These are phyloP conservation scores for Erythrobasidium hasegawianum DNA, from an alignment of 1,284 basidiomycete genomes.

Conservation along the genomic window DNA sequence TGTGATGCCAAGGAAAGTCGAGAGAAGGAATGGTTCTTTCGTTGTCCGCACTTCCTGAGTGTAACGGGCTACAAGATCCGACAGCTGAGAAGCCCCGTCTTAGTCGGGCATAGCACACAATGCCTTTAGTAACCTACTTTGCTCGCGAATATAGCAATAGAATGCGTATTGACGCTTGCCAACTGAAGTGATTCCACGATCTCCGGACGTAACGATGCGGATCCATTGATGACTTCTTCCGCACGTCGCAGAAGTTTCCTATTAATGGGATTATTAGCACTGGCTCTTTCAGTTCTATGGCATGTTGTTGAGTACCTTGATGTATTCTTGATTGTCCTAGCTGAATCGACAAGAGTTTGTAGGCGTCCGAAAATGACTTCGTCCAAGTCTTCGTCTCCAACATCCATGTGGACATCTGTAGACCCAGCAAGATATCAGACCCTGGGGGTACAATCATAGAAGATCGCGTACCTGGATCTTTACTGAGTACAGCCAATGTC, in stretches of 20 bases:
- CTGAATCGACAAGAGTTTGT: constrained; percentile 72
- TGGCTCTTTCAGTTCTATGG: no score
- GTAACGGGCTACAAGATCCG: constrained; percentile 64
- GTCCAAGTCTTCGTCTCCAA: constrained; percentile 62
- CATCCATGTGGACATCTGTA: constrained; percentile 66
- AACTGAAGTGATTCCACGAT: constrained; percentile 67
- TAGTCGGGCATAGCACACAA: not conserved
- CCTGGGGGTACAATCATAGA: not conserved
- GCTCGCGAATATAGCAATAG: constrained; percentile 80
- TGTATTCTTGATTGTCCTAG: constrained; percentile 70
- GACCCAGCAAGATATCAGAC: constrained; percentile 21
- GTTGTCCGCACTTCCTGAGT: constrained; percentile 67
- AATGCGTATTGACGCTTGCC: constrained; percentile 62
- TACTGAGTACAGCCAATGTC: constrained; percentile 64
- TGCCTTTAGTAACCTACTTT: constrained; percentile 56
- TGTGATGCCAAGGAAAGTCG: constrained; percentile 65
- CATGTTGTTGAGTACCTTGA: constrained; percentile 61
- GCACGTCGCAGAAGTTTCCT: constrained; percentile 82
- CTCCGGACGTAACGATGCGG: constrained; percentile 65
- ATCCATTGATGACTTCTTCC: constrained; percentile 70
- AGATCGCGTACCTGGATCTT: constrained; percentile 64
- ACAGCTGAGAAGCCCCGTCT: constrained; percentile 14
- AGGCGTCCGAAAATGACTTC: constrained; percentile 72
- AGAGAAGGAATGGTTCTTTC: constrained; percentile 71
- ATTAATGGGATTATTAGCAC: not conserved